Evolutionary conservation across 768 basidiomycete species (phyloP), one percentile per base, ranked within the genome.

Genomic region (Daedaleopsis nitida): DNA sequence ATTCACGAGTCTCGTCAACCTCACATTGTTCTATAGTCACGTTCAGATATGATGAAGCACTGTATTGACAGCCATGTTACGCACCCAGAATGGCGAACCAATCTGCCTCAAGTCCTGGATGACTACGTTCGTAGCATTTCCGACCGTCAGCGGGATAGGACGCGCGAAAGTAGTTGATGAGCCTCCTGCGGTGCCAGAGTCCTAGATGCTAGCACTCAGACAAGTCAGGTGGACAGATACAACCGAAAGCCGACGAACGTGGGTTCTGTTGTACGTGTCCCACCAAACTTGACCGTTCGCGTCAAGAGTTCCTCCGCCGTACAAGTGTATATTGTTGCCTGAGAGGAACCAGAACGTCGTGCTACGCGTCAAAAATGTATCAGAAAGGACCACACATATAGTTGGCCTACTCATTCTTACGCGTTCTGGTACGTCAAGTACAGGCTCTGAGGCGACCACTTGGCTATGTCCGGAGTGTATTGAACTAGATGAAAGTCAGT

Each of bases 261-360:
- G 50, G 2, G 63, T 71, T 54, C 65, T 71, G 57, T 69, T 68
- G 38, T 70, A 66, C 44, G 68, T 64, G 56, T 74, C 73, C 68
- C 70, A 74, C 74, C 80, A 79, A 27, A 77, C 74, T 63, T 82
- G 81, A 5, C 80, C 80, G 52, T 80, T 80, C 48, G 74, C 79
- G 69, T 81, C 79, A 52, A 83, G 72, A 16, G 76, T 77, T 37
- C 81, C 81, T 42, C 80, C 79, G 43, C 81, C 80, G 58, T 78
- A 76, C 47, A 77, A 62, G 55, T 74, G 71, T 53, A 76, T 66
- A 59, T 74, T 71, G 48, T 75, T 62, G 1, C 76, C 76, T 7
- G 75, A 75, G 10, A 77, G 68, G 62, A 76, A 74, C 77, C 76
- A 80, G 61, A 72, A 76, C 5, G 78, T 78, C 6, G 77, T 74